phyloP scores from a whole-genome alignment of 495 filamentous ascomycete species.

The Penicillium cataractarum region DNA sequence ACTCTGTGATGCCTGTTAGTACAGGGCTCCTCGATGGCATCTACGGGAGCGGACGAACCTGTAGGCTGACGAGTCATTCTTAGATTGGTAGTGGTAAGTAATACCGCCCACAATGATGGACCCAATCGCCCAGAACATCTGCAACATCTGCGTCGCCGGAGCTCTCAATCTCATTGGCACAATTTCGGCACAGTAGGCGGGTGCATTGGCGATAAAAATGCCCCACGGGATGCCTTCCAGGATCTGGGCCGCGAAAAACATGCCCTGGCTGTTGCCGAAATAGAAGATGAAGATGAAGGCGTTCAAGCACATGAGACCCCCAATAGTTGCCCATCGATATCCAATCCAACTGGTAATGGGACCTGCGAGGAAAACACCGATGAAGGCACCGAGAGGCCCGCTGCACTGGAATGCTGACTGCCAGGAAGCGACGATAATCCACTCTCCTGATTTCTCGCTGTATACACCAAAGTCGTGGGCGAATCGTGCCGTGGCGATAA shows the following conservation, averaged over 20 bases:
- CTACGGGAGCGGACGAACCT: conserved; percentile 41
- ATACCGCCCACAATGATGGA: conserved; percentile 49
- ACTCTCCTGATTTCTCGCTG: conserved; percentile 17
- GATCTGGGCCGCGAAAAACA: conserved; percentile 49
- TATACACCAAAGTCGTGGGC: conserved; percentile 36
- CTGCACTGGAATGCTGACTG: conserved; percentile 49
- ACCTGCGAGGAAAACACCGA: conserved; percentile 50
- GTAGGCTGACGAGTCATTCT: conserved; percentile 39
- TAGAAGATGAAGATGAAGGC: conserved; percentile 52
- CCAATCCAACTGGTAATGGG: conserved; percentile 50
- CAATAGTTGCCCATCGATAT: conserved; percentile 50
- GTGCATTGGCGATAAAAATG: conserved; percentile 51
- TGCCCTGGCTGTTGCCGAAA: conserved; percentile 41
- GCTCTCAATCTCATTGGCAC: conserved; percentile 48
- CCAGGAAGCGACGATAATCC: conserved; percentile 43
- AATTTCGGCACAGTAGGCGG: conserved; percentile 50
- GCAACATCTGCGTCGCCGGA: conserved; percentile 49
- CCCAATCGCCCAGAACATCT: conserved; percentile 54
- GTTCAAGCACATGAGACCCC: conserved; percentile 46
- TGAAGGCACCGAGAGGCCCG: conserved; percentile 47
- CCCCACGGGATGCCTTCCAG: conserved; percentile 55
- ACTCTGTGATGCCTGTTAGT: conserved; percentile 41
- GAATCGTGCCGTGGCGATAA: conserved; percentile 45
- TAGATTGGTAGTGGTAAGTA: conserved; percentile 46
- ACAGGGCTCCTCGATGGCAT: conserved; percentile 32